Evolutionary conservation across 495 filamentous ascomycete genomes (phyloP).

Genomic region (Cercophora samala): DNA sequence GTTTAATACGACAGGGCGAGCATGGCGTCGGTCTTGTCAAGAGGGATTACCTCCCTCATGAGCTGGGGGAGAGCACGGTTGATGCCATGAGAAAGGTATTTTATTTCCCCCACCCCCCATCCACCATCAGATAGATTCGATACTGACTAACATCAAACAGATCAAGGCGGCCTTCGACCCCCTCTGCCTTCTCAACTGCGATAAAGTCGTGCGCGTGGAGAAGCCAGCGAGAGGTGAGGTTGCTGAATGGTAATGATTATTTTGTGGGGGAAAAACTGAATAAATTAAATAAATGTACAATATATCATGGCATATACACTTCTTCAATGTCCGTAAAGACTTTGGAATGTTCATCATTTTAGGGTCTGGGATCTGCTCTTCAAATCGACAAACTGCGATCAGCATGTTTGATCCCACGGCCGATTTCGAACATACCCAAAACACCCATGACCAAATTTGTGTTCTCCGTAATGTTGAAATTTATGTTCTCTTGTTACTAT

Average conservation of each 20-base stretch:
- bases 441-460: too few relatives aligned
- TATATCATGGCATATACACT: too few relatives aligned
- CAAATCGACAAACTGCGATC: too few relatives aligned
- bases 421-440: too few relatives aligned
- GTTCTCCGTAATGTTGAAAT: too few relatives aligned
- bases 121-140: not conserved
- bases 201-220: constrained; percentile 70
- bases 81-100: constrained; percentile 75
- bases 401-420: too few relatives aligned
- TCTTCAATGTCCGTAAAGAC: too few relatives aligned
- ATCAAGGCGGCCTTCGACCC: constrained; percentile 74
- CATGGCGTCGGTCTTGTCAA: constrained; percentile 81
- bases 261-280: not conserved
- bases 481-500: not conserved
- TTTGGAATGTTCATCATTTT: too few relatives aligned
- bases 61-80: constrained; percentile 67
- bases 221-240: constrained; percentile 52
- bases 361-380: too few relatives aligned
- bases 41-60: constrained; percentile 72
- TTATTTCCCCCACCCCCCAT: not conserved
- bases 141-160: constrained; percentile 26
- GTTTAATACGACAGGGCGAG: constrained; percentile 53
- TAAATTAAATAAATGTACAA: not conserved
- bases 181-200: constrained; percentile 71
- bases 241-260: constrained; percentile 42